These are phyloP conservation scores for Huntiella savannae DNA, from an alignment of 2,329 filamentous ascomycete species.

Conservation along the genomic window DNA sequence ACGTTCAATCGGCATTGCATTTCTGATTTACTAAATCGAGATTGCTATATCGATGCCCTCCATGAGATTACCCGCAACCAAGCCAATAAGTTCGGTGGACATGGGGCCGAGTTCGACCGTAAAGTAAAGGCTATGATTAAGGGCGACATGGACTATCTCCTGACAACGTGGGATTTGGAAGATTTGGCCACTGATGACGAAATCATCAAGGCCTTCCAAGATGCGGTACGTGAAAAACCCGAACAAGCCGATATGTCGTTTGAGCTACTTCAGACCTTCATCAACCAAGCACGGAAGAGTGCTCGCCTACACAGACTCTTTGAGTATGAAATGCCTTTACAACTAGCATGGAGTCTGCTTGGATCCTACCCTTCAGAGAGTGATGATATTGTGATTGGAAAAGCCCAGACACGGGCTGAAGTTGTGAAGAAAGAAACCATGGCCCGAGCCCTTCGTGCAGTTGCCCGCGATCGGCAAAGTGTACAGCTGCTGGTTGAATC, in stretches of 20 bases:
- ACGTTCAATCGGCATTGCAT: constrained; percentile 9
- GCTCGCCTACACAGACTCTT: constrained; percentile 11
- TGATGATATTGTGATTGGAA: constrained; percentile 6
- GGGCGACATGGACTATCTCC: constrained; percentile 12
- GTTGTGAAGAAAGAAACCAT: constrained; percentile 11
- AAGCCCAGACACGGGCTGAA: constrained; percentile 8
- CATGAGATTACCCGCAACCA: constrained; percentile 10
- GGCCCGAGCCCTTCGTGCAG: constrained; percentile 16
- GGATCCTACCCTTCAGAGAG: constrained; percentile 5
- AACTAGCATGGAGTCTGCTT: constrained; percentile 11
- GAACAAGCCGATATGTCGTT: constrained; percentile 13
- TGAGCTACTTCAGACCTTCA: constrained; percentile 14
- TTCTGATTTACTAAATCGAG: constrained; percentile 8
- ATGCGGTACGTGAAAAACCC: constrained; percentile 13
- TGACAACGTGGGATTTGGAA: constrained; percentile 12
- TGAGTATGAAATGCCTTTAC: constrained; percentile 9
- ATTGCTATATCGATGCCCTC: constrained; percentile 12
- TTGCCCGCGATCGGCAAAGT: constrained; percentile 15
- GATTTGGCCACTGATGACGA: constrained; percentile 13
- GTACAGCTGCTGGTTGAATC: constrained; percentile 11
- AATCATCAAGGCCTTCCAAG: constrained; percentile 13
- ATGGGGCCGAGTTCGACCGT: constrained; percentile 10
- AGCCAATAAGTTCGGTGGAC: constrained; percentile 3
- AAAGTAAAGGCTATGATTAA: constrained; percentile 10
- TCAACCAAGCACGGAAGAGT: constrained; percentile 12